A percentile compares a stretch with the other conserved stretches of the same genome.
phyloP scores from a whole-genome alignment of 2,329 filamentous ascomycete species.

The Gnomoniopsis sp. region DNA sequence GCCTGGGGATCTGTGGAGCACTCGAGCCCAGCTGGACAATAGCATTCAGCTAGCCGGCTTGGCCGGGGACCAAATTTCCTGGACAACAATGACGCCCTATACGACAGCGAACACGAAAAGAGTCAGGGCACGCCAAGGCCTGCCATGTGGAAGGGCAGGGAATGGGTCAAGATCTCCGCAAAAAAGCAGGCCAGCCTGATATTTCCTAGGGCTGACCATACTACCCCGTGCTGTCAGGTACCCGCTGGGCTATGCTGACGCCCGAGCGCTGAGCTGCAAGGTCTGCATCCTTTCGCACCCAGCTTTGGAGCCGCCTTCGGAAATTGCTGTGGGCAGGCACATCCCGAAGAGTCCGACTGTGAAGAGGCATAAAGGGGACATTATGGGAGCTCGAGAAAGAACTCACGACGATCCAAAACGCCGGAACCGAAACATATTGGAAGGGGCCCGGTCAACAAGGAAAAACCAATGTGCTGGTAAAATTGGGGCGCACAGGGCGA shows the following conservation, averaged over 20 bases:
- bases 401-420: constrained; percentile 15
- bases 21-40: constrained; percentile 9
- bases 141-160: constrained; percentile 11
- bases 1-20: neutral
- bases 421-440: constrained; percentile 12
- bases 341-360: neutral
- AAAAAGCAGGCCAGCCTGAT: constrained; percentile 9
- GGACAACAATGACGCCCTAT: constrained; percentile 9
- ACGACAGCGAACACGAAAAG: neutral
- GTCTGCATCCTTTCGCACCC: constrained; percentile 10
- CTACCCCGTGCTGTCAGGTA: constrained; percentile 11
- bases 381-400: neutral
- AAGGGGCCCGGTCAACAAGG: neutral
- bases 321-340: neutral
- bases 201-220: constrained; percentile 9
- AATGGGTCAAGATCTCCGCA: constrained; percentile 3
- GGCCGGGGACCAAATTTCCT: constrained; percentile 15
- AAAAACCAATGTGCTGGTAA: neutral
- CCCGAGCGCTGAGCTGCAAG: constrained; percentile 5
- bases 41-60: constrained; percentile 14
- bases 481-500: constrained; percentile 6
- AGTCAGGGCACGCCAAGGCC: constrained; percentile 12
- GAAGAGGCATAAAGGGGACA: neutral
- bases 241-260: constrained; percentile 16
- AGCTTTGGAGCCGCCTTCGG: neutral